These are phyloP conservation scores for Allomyces arbusculus DNA, from an alignment of 192 early-diverging fungal species.

Conservation along the genomic window DNA sequence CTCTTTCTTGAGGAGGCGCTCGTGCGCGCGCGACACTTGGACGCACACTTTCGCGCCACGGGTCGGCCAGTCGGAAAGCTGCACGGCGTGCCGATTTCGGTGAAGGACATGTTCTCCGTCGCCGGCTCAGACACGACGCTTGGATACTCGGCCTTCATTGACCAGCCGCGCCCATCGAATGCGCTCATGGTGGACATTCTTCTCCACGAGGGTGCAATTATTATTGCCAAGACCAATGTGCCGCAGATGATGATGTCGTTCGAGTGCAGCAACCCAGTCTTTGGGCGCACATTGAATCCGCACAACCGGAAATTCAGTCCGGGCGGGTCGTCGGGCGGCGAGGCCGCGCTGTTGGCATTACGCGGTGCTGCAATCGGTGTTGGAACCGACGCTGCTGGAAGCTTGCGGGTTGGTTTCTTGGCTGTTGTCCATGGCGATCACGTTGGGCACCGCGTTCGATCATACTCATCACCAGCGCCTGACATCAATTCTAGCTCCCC, in stretches of 20 bases:
- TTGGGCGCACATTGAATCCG: slow-evolving; percentile 3
- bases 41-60: not conserved
- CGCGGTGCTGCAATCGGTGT: not conserved
- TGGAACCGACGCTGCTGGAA: slow-evolving; percentile 4
- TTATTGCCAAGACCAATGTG: slow-evolving; percentile 1
- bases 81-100: not conserved
- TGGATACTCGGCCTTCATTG: no score
- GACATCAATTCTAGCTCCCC: not conserved
- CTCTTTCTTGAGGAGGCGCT: no score
- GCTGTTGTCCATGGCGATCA: no score
- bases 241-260: slow-evolving; percentile 1
- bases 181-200: not conserved
- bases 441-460: no score
- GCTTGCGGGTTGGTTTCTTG: not conserved
- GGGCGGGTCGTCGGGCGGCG: slow-evolving; percentile 3
- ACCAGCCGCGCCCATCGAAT: no score
- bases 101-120: not conserved
- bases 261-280: slow-evolving; percentile 2
- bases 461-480: no score
- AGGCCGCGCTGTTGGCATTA: slow-evolving; percentile 2
- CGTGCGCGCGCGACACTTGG: no score
- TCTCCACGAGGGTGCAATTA: not conserved
- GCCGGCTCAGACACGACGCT: no score
- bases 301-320: not conserved
- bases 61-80: not conserved